Percentiles rank a stretch among this genome's conserved stretches.
These are phyloP conservation scores for Lentinula guzmanii DNA, from an alignment of 768 basidiomycete species.

Conservation along the genomic window DNA sequence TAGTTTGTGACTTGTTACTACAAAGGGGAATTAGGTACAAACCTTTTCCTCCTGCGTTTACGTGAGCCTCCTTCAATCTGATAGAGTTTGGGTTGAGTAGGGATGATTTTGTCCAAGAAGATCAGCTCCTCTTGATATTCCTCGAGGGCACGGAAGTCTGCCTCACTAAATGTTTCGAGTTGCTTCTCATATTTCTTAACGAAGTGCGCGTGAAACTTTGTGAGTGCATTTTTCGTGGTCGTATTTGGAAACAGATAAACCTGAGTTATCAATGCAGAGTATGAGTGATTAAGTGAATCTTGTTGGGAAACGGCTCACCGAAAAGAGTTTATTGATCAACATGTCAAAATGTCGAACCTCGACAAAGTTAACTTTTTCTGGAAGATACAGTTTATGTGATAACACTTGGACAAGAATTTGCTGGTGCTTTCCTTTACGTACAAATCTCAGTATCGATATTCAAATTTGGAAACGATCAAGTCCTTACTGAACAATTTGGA, in stretches of 20 bases:
- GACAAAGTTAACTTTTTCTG: constrained; percentile 63
- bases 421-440: constrained; percentile 53
- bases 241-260: not conserved
- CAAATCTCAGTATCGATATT: not conserved
- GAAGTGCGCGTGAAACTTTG: not conserved
- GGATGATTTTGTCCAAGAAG: too few species aligned
- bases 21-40: not conserved
- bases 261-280: not conserved
- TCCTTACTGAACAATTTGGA: constrained; percentile 47
- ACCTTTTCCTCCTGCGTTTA: not conserved
- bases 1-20: too few species aligned
- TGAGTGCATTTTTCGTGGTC: not conserved
- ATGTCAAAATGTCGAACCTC: constrained; percentile 61
- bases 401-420: constrained; percentile 54
- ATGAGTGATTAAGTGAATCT: not conserved
- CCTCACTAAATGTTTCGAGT: not conserved
- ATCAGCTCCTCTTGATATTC: too few species aligned
- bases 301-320: constrained; percentile 30
- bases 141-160: not conserved
- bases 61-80: too few species aligned
- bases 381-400: constrained; percentile 61
- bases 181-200: not conserved
- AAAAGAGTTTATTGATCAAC: constrained; percentile 53
- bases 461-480: not conserved
- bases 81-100: too few species aligned